These are phyloP conservation scores for Coemansia erecta DNA, from an alignment of 192 early-diverging fungal species.

Conservation along the genomic window DNA sequence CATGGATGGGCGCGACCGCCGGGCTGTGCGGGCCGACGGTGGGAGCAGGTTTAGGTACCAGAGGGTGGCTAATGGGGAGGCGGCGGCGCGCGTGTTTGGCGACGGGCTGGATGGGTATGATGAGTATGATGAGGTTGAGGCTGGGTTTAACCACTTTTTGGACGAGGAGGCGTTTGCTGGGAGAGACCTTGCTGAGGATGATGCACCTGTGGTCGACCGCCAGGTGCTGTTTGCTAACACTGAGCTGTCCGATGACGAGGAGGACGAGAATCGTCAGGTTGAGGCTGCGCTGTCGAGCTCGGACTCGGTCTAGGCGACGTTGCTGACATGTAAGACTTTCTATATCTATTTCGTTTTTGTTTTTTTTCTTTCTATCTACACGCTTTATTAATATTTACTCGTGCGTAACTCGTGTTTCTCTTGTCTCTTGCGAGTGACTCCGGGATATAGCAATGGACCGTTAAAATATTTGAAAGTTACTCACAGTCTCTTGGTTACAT, in stretches of 20 bases:
- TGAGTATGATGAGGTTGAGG: conserved; percentile 50
- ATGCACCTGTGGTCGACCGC: conserved; percentile 34
- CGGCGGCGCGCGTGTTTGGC: too few species aligned
- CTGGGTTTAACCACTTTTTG: conserved; percentile 50
- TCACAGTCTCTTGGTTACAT: too few species aligned
- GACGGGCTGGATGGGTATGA: conserved; percentile 37
- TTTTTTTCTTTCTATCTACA: not conserved
- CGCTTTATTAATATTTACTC: not conserved
- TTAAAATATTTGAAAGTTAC: too few species aligned
- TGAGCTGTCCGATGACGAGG: conserved; percentile 43
- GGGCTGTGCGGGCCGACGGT: conserved; percentile 16
- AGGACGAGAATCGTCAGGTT: not conserved
- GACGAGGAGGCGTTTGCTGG: conserved; percentile 29
- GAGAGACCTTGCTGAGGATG: conserved; percentile 16
- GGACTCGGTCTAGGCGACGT: too few species aligned
- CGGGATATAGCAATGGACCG: too few species aligned
- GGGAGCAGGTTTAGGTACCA: conserved; percentile 22
- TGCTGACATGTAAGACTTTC: not conserved
- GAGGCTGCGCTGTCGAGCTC: not conserved
- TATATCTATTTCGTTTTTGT: too few species aligned
- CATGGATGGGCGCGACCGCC: conserved; percentile 28
- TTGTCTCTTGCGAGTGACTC: too few species aligned
- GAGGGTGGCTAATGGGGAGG: too few species aligned
- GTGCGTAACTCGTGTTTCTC: too few species aligned
- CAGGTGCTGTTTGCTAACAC: conserved; percentile 49